phyloP scores from a whole-genome alignment of 495 filamentous ascomycete genomes.

The Tuber borchii region DNA sequence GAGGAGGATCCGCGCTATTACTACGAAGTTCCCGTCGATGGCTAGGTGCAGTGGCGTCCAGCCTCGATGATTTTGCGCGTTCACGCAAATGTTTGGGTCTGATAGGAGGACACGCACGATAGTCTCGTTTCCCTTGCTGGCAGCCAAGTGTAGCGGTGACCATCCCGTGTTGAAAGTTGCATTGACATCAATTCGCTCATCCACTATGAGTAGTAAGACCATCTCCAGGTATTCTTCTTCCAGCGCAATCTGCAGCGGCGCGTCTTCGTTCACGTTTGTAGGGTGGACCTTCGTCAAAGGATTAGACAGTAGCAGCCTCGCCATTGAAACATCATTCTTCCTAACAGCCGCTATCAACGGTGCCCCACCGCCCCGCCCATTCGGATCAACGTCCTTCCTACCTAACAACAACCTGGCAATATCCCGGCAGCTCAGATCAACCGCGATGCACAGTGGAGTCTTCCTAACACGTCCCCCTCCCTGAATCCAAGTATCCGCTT shows the following conservation, averaged over 20 bases:
- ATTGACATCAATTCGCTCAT: not conserved
- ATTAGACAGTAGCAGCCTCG: not conserved
- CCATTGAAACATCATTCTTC: not conserved
- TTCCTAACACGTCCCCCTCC: not conserved
- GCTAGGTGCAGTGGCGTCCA: not conserved
- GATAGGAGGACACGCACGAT: not conserved
- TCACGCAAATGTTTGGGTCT: not conserved
- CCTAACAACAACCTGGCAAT: not conserved
- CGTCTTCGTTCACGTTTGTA: not conserved
- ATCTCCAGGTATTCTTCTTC: not conserved
- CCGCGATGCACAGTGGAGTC: not conserved
- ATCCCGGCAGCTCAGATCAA: not conserved
- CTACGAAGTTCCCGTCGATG: not conserved
- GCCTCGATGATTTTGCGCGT: not conserved
- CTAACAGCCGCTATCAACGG: not conserved
- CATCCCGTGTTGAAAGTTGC: not conserved
- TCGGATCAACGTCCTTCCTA: not conserved
- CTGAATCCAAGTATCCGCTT: not conserved
- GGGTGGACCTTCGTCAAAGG: not conserved
- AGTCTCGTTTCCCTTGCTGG: not conserved
- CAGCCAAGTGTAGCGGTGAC: not conserved
- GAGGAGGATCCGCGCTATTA: not conserved
- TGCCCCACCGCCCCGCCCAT: not conserved
- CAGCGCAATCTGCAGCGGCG: not conserved
- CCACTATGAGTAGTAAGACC: not conserved